Evolutionary conservation across 768 basidiomycete species (phyloP), one percentile per base, ranked within the genome.

Genomic region (Tubosaeta sp.): DNA sequence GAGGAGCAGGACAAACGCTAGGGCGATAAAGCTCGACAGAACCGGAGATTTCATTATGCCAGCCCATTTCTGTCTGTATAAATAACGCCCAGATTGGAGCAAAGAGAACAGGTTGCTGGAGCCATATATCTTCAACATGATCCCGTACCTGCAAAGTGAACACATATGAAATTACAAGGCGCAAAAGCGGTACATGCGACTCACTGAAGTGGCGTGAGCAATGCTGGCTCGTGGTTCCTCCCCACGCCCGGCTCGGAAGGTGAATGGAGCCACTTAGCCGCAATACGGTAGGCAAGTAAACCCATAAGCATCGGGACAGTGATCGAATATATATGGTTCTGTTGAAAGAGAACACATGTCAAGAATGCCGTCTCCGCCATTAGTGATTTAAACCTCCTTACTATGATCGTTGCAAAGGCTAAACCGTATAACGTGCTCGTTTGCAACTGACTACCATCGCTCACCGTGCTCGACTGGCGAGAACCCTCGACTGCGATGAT

Each of bases 111-210:
- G 22, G 33, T 48, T 48, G 29, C 48, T 48, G 19, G 48, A 48
- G 22, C 48, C 48, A 41, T 48, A 48, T 48, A 48, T 48, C 29
- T 41, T 48, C 48, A 48, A 41, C 48, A 48, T 41, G 29, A 48
- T 16, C 7, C 48, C 48, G 29, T 39, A 48, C 29, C 48, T 48
- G 16, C 12, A 8, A 48, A 32, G 13, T 14, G 5, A 39, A 17
- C 12, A 32, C 32, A 17, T 19, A 32, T 13, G 11, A 5, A n/a
- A 27, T 43, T 6, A 34, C 19, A n/a, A 46, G 22, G 29, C 35
- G 35, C 26, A 29, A 11, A 38, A 22, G 22, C 22, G 3, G 8
- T 11, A 16, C 13, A 12, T 4, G 22, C n/a, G 27, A 48, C 48
- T 41, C 14, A 48, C 48, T 48, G 38, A 8, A 48, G 27, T 22